These are phyloP conservation scores for Hericium alpestre DNA, from an alignment of 768 basidiomycete genomes.

Conservation along the genomic window DNA sequence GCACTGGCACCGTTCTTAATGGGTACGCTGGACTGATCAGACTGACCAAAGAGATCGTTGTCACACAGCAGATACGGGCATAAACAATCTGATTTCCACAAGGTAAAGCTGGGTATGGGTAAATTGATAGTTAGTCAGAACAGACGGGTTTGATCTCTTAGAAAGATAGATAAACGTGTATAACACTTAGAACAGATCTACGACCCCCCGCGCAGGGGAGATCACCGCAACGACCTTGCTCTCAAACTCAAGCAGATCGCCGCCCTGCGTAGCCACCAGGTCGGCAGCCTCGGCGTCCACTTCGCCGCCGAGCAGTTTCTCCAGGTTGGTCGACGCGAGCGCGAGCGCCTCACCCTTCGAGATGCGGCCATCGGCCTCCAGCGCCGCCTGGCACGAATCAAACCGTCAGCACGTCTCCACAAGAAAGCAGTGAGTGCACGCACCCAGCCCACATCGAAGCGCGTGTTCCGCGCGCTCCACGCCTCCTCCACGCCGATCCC, in stretches of 20 bases:
- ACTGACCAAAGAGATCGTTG: no score
- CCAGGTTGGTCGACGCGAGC: constrained; percentile 44
- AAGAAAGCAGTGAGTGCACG: constrained; percentile 18
- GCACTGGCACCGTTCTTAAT: no score
- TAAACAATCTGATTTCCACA: no score
- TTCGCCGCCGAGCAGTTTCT: constrained; percentile 35
- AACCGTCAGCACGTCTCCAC: not conserved
- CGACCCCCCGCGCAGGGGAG: constrained; percentile 18
- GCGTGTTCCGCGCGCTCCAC: constrained; percentile 66
- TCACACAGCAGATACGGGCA: no score
- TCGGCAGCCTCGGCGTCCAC: constrained; percentile 12
- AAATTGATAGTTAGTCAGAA: no score
- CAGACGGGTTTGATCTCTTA: no score
- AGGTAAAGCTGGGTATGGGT: no score
- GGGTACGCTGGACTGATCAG: no score
- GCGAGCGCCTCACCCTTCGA: constrained; percentile 37
- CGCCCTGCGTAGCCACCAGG: constrained; percentile 24
- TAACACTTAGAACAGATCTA: constrained; percentile 15
- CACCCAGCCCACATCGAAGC: constrained; percentile 80
- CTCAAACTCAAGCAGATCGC: constrained; percentile 23
- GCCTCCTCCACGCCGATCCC: constrained; percentile 56
- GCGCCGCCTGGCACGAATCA: constrained; percentile 7
- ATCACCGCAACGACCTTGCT: constrained; percentile 28
- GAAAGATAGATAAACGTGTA: no score
- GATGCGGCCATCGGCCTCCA: constrained; percentile 17